Conservation (phyloP, 305 asterid species). For the Ajuga reptans region DNA sequence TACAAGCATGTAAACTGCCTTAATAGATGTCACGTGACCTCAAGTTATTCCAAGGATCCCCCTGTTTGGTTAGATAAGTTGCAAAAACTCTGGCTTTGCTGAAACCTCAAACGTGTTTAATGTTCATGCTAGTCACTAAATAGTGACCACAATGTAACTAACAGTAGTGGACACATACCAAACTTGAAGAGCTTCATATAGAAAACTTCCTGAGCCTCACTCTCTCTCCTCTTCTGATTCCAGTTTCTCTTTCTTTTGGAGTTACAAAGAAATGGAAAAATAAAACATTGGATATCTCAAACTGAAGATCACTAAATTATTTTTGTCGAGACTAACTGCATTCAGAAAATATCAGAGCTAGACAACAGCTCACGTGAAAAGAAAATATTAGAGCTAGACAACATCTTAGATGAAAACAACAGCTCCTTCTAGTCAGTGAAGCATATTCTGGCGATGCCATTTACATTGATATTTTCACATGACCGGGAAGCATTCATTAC, state of each 20-base stretch:
- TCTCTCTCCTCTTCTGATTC: background rate
- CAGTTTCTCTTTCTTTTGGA: background rate
- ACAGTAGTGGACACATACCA: background rate
- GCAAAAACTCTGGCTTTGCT: background rate
- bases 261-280: background rate
- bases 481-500: slow-evolving; percentile 7
- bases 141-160: background rate
- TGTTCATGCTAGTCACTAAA: background rate
- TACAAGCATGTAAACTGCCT: background rate
- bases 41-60: background rate
- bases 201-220: background rate
- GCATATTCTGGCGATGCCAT: background rate
- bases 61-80: background rate
- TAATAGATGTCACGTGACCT: background rate
- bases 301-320: slow-evolving; percentile 4
- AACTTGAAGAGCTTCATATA: background rate
- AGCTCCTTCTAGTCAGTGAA: background rate
- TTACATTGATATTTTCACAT: slow-evolving; percentile 15
- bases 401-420: background rate
- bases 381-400: background rate
- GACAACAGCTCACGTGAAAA: no score
- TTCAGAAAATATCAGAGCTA: background rate
- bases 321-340: no score
- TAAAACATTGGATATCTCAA: background rate
- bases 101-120: background rate